Conservation (phyloP, 345 rosid species). For the Rhodomyrtus tomentosa region DNA sequence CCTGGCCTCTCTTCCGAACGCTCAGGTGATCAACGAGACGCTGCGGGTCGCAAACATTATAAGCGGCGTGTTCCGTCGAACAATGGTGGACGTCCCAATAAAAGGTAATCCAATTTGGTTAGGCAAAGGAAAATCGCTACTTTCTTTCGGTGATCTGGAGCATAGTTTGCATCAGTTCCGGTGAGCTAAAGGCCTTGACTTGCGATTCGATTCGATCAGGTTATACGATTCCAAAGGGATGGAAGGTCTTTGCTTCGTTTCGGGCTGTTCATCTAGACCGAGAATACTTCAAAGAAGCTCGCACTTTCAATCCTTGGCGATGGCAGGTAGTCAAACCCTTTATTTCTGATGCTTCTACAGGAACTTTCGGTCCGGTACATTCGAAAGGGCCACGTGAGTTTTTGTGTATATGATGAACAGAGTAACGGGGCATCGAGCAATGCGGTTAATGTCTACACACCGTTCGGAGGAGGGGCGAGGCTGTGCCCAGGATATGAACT, state of each 20-base stretch:
- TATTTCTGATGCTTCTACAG: neutral
- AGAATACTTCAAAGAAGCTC: slow-evolving; percentile 75
- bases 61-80: slow-evolving; percentile 76
- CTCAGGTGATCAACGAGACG: slow-evolving; percentile 88
- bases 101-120: slow-evolving; percentile 33
- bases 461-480: slow-evolving; percentile 16
- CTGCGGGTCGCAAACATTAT: slow-evolving; percentile 81
- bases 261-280: slow-evolving; percentile 84
- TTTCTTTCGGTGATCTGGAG: neutral
- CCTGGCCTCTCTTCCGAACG: neutral
- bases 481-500: slow-evolving; percentile 16
- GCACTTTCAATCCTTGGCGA: slow-evolving; percentile 90
- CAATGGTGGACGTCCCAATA: slow-evolving; percentile 58
- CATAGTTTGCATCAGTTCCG: neutral
- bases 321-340: slow-evolving; percentile 1
- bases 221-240: slow-evolving; percentile 83
- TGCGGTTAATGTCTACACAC: slow-evolving; percentile 4
- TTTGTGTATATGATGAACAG: neutral
- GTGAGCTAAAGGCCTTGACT: neutral
- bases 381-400: neutral
- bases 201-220: slow-evolving; percentile 18
- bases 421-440: neutral
- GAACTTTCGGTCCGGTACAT: neutral
- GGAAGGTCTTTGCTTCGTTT: slow-evolving; percentile 92
- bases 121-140: too few species aligned